These are phyloP conservation scores for Nitzschia palea DNA, from an alignment of 108 stramenopile species.

Conservation along the genomic window DNA sequence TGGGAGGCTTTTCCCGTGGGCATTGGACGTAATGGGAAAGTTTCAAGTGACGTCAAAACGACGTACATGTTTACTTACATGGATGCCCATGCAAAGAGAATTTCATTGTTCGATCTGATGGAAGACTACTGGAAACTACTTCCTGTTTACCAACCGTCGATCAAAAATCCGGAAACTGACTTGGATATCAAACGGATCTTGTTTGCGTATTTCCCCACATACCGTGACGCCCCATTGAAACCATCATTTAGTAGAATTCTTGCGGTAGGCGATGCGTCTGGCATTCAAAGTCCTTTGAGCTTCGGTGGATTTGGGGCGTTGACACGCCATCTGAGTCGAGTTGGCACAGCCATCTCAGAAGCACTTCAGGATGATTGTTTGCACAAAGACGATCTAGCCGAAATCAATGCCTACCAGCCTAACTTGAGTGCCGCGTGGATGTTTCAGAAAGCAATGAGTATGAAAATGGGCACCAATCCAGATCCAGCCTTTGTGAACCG, in stretches of 20 bases:
- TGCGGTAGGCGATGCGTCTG: conserved; percentile 88
- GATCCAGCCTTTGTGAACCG: conserved; percentile 88
- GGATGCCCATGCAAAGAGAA: conserved; percentile 83
- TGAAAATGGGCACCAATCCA: conserved; percentile 72
- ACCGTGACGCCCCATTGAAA: conserved; percentile 88
- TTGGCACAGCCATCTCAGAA: conserved; percentile 77
- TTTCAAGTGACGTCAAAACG: conserved; percentile 74
- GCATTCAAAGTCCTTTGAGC: conserved; percentile 92
- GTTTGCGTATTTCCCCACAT: conserved; percentile 94
- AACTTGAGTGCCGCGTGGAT: conserved; percentile 95
- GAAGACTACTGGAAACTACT: conserved; percentile 94
- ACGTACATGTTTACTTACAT: conserved; percentile 82
- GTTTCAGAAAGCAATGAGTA: conserved; percentile 88
- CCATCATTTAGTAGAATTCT: conserved; percentile 77
- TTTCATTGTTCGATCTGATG: conserved; percentile 70
- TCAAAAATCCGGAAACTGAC: conserved; percentile 66
- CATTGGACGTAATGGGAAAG: conserved; percentile 77
- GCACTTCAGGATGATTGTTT: conserved; percentile 81
- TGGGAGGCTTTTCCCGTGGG: conserved; percentile 96
- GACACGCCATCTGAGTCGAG: conserved; percentile 84
- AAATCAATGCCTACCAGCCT: conserved; percentile 93
- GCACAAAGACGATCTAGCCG: conserved; percentile 77
- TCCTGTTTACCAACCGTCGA: conserved; percentile 82
- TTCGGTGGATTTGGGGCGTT: conserved; percentile 97
- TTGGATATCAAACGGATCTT: conserved; percentile 85